Conservation (phyloP, 305 asterid species). For the Solanum hybrid region DNA sequence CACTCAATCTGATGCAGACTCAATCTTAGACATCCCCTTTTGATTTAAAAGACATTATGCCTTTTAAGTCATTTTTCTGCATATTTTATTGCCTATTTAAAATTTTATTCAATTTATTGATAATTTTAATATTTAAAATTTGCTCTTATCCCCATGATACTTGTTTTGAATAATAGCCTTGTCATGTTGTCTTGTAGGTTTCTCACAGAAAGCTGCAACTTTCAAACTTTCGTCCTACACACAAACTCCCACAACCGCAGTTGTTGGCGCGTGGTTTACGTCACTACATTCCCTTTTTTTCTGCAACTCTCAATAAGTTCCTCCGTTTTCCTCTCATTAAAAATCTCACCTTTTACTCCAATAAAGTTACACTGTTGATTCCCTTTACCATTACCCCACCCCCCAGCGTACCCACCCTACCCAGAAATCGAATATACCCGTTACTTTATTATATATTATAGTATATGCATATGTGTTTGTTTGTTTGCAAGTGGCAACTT, state of each 20-base stretch:
- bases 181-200: background rate
- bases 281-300: background rate
- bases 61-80: background rate
- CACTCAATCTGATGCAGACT: too few relatives aligned
- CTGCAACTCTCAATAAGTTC: background rate
- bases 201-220: background rate
- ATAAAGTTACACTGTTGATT: background rate
- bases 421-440: background rate
- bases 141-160: background rate
- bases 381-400: background rate
- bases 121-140: background rate
- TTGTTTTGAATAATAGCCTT: background rate
- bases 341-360: background rate
- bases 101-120: background rate
- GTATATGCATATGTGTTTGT: background rate
- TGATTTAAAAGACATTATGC: background rate
- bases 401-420: background rate
- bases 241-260: conserved; percentile 5
- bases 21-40: too few relatives aligned
- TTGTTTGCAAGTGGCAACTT: background rate
- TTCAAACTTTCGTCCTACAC: background rate
- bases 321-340: background rate
- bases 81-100: background rate
- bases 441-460: background rate
- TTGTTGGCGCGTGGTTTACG: conserved; percentile 21